Evolutionary conservation across 192 early-diverging fungal genomes (phyloP).

Genomic region (Nowakowskiella sp.): DNA sequence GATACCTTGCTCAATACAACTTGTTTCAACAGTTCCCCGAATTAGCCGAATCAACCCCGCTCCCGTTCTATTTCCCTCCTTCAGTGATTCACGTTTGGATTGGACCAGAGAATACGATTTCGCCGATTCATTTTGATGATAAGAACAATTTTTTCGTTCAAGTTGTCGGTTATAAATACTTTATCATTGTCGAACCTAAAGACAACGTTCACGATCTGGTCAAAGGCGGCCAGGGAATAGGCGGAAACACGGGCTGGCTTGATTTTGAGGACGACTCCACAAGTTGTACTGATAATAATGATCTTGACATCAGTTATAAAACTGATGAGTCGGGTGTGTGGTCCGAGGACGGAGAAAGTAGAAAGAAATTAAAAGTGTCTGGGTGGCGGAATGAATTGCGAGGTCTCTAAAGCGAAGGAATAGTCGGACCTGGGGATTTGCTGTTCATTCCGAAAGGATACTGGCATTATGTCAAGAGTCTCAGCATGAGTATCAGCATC

Average conservation of each 20-base stretch:
- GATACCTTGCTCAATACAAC: slow-evolving; percentile 84
- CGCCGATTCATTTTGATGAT: slow-evolving; percentile 77
- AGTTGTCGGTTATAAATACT: slow-evolving; percentile 72
- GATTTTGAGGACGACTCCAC: no score
- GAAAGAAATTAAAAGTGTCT: no score
- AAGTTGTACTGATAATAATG: no score
- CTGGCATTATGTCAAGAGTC: slow-evolving; percentile 84
- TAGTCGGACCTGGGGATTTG: slow-evolving; percentile 68
- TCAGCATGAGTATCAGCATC: slow-evolving; percentile 70
- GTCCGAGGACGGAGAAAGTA: no score
- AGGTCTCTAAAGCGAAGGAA: slow-evolving; percentile 52
- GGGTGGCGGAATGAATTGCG: slow-evolving; percentile 42
- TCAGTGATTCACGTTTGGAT: slow-evolving; percentile 63
- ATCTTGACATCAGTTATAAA: no score
- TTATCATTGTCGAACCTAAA: slow-evolving; percentile 60
- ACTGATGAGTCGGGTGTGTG: no score
- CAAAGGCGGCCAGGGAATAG: no score
- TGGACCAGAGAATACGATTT: slow-evolving; percentile 71
- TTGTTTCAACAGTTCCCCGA: slow-evolving; percentile 68
- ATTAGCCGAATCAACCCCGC: slow-evolving; percentile 54
- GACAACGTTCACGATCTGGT: slow-evolving; percentile 58
- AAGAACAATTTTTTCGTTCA: slow-evolving; percentile 79
- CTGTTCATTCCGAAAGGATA: slow-evolving; percentile 77
- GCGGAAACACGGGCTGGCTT: no score
- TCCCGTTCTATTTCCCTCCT: slow-evolving; percentile 63